Evolutionary conservation across 306 rosid genomes (phyloP).

Genomic region (Alnus glutinosa): DNA sequence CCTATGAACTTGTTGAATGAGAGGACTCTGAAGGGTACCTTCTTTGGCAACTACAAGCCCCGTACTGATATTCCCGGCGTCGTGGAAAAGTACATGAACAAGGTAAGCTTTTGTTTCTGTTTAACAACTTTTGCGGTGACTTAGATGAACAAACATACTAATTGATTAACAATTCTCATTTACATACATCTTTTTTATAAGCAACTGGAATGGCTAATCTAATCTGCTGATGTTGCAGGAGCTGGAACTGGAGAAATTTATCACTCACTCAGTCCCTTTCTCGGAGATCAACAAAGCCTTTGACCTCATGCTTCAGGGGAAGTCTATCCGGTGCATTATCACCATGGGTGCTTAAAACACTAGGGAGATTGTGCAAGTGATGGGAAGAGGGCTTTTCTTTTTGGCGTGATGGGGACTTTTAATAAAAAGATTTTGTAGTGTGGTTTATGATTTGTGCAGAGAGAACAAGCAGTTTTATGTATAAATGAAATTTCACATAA

Average conservation of each 20-base stretch:
- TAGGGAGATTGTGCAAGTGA: background rate
- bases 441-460: background rate
- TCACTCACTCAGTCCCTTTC: constrained; percentile 66
- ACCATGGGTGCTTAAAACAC: background rate
- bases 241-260: constrained; percentile 75
- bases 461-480: background rate
- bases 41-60: constrained; percentile 90
- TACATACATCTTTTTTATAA: no score
- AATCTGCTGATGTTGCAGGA: constrained; percentile 36
- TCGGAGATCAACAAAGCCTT: constrained; percentile 78
- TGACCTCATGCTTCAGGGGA: constrained; percentile 64
- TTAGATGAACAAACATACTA: no score
- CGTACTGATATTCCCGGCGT: constrained; percentile 76
- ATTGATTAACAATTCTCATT: background rate
- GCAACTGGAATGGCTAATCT: no score
- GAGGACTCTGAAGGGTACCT: constrained; percentile 92
- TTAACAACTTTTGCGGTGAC: no score
- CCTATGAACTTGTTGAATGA: constrained; percentile 71
- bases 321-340: constrained; percentile 63
- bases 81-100: constrained; percentile 73
- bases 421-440: no score
- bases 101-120: background rate
- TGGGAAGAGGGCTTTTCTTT: background rate
- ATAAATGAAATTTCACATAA: no score
- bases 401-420: no score